These are phyloP conservation scores for Xylaria digitata DNA, from an alignment of 2,329 filamentous ascomycete species.

Conservation along the genomic window DNA sequence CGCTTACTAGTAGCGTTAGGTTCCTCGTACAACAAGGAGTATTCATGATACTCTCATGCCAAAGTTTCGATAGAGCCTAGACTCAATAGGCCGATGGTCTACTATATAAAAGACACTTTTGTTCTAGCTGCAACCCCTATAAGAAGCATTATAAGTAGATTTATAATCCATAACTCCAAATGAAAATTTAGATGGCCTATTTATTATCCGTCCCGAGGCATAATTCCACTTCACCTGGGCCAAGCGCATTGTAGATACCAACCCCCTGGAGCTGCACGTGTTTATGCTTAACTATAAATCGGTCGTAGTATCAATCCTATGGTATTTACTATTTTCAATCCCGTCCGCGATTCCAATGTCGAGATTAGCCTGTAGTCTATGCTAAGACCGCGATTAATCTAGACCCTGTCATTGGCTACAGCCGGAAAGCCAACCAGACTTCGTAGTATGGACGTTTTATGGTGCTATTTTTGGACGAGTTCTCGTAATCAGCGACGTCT, in stretches of 20 bases:
- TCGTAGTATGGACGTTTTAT: background rate
- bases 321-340: background rate
- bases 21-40: no score
- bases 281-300: background rate
- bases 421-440: background rate
- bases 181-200: no score
- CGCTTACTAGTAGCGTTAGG: no score
- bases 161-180: no score
- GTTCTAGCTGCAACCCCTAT: no score
- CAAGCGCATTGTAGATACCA: background rate
- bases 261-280: background rate
- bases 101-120: no score
- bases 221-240: background rate
- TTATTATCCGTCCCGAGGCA: no score
- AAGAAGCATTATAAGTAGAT: background rate
- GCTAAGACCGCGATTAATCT: slow-evolving; percentile 13
- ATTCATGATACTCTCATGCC: no score
- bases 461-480: background rate
- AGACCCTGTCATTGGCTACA: slow-evolving; percentile 17
- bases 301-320: background rate
- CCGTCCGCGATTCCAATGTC: background rate
- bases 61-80: no score
- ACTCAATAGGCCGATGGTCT: no score
- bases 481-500: background rate
- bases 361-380: slow-evolving; percentile 30